Base-by-base conservation (phyloP, 2,329 filamentous ascomycete genomes). In the Xylaria multiplex region DNA sequence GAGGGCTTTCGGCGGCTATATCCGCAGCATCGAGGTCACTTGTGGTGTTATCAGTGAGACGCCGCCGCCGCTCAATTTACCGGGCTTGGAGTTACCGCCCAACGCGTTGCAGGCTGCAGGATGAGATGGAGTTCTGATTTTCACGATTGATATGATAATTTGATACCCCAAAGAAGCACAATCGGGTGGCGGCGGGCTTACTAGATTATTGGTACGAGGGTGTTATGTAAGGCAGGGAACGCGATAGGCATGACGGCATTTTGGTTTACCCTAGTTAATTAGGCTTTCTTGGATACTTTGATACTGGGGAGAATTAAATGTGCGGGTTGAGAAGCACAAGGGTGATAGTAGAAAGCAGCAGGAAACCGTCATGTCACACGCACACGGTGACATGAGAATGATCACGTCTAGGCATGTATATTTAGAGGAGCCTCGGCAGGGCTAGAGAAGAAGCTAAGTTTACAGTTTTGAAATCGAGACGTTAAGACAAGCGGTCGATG, bases 1-100 rank as follows among this genome's bases (percentile, higher is more conserved):
- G 9, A 70, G 73, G 53, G 70, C 77, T 1, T 72, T 79, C 0
- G 79, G 79, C 1, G 79, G 79, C 1, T 59, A 71, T 19, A 73
- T 79, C 61, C 69, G 78, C 43, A 81, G 79, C 62, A 64, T 80
- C 9, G 74, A 76, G 62, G 72, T 81, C 24, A 62, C 69, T 45
- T 81, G 79, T 30, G 79, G 78, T 4, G 71, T 80, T 22, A 67
- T 71, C 19, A 58, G 73, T 22, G 62, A 65, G 43, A 63, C 71
- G 43, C 73, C 73, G 13, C 69, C 73, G 43, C 75, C 73, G 22
- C 68, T 77, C 24, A 70, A 73, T 22, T 59, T 76, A 22, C 70
- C 70, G 0, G 73, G 73, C 8, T 53, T 75, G 50, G 13, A 71
- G 50, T 52, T 75, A 5, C 71, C 70, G 9, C 64, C 71, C 50